Base-by-base conservation (phyloP, 805 yeast genomes). In the Ogataea ganodermae region DNA sequence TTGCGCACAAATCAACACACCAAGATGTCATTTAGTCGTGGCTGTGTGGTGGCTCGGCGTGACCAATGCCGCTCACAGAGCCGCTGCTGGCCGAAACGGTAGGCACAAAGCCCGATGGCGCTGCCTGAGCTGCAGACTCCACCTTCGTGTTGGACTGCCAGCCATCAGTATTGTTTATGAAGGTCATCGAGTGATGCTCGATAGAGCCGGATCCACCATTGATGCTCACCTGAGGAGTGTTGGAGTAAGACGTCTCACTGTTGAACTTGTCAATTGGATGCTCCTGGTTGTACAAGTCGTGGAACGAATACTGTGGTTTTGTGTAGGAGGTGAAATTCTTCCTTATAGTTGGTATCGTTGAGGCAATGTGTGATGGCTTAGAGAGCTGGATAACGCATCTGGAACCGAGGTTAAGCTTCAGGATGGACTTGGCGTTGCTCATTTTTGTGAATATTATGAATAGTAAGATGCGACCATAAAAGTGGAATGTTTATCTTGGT, bases 141-240 rank as follows among this genome's bases (percentile, higher is more conserved):
- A 38, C 27, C 31, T 38, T 17, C n/a, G 26, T 14, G 16, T 26
- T 18, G 4, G 42, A 48, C 23, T 45, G 49, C 8, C 46, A 40
- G 37, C 56, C 52, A 18, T 44, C 49, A 21, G 60, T 54, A 45
- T 59, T 61, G 46, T 63, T 58, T 39, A 63, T 62, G 44, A 49
- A 56, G 6, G 63, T 61, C 66, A 59, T 62, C 8, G 61, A 58
- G 26, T 58, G 53, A 12, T 56, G 57, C 30, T 61, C 61, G 21
- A 62, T 51, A 20, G 50, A 38, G 33, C 68, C 68, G 12, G 57
- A 46, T 31, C 65, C 66, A 2, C 69, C 67, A 44, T 61, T 65
- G 52, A 58, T 64, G 50, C 54, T 61, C 22, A 65, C 68, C 22
- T 45, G 31, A 4, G 53, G 50, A 7, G 41, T 12, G 10, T 31